phyloP scores from a whole-genome alignment of 108 stramenopile genomes.

The Cyclotella cryptica region DNA sequence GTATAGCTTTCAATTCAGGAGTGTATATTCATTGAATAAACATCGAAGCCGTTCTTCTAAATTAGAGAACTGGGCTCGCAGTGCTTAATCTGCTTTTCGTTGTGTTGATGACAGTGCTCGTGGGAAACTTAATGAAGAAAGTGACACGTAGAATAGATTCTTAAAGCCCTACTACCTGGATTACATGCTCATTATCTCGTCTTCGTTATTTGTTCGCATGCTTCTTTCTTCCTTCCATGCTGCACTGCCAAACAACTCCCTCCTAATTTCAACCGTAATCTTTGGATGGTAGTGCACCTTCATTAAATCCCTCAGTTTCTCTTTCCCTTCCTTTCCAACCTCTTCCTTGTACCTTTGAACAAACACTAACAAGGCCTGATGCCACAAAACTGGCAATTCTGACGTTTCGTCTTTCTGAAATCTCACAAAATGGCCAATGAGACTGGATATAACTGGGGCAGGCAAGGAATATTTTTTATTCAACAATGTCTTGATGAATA shows the following conservation, averaged over 20 bases:
- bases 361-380: slow-evolving; percentile 94
- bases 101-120: too few species aligned
- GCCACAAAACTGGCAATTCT: slow-evolving; percentile 95
- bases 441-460: slow-evolving; percentile 87
- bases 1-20: background rate
- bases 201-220: background rate
- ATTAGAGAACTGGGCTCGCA: too few species aligned
- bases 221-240: slow-evolving; percentile 84
- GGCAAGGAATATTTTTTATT: slow-evolving; percentile 99
- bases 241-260: slow-evolving; percentile 93
- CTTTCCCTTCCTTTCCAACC: slow-evolving; percentile 82
- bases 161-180: background rate
- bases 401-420: slow-evolving; percentile 68
- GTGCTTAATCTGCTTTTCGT: too few species aligned
- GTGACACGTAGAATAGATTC: background rate
- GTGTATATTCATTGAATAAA: background rate
- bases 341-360: slow-evolving; percentile 95
- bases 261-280: slow-evolving; percentile 95
- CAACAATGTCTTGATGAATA: slow-evolving; percentile 91
- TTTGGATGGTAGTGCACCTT: slow-evolving; percentile 92
- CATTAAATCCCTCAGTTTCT: slow-evolving; percentile 78
- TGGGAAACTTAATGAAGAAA: background rate
- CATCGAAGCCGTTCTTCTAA: too few species aligned
- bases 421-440: slow-evolving; percentile 90
- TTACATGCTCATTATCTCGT: slow-evolving; percentile 27